Percentiles rank a stretch among this genome's conserved stretches.
These are phyloP conservation scores for Medicago ruthenica DNA, from an alignment of 306 rosid genomes.

Conservation along the genomic window DNA sequence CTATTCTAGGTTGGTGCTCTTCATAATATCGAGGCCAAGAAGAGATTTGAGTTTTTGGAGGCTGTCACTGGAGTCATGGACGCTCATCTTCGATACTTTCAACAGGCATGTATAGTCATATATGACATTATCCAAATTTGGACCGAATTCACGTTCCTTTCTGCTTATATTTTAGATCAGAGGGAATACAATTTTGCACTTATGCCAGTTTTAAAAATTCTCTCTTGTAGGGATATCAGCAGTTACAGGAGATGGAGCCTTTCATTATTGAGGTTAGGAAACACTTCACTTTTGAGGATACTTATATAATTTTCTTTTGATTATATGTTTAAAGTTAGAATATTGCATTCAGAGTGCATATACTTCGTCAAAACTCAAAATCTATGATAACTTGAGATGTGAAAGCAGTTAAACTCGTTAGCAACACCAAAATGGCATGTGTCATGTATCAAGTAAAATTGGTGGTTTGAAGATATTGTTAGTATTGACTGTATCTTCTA, in stretches of 20 bases:
- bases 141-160: background rate
- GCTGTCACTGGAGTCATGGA: slow-evolving; percentile 86
- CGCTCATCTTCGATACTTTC: slow-evolving; percentile 81
- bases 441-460: background rate
- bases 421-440: slow-evolving; percentile 1
- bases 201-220: slow-evolving; percentile 14
- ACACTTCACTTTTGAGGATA: background rate
- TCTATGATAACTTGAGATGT: slow-evolving; percentile 32
- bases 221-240: slow-evolving; percentile 55
- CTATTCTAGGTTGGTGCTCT: slow-evolving; percentile 66
- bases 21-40: slow-evolving; percentile 76
- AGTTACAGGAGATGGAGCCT: slow-evolving; percentile 59
- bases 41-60: slow-evolving; percentile 79
- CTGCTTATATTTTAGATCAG: background rate
- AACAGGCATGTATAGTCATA: slow-evolving; percentile 58
- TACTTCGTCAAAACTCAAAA: slow-evolving; percentile 33
- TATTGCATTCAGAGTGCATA: slow-evolving; percentile 1
- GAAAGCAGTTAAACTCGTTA: background rate
- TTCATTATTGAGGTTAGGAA: slow-evolving; percentile 54
- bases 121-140: background rate
- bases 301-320: slow-evolving; percentile 9
- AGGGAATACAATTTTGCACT: background rate
- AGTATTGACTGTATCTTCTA: slow-evolving; percentile 32
- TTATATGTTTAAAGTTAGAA: background rate
- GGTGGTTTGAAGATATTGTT: slow-evolving; percentile 10